Base-by-base conservation (phyloP, 352 stramenopile genomes). In the Phytophthora colocasiae region DNA sequence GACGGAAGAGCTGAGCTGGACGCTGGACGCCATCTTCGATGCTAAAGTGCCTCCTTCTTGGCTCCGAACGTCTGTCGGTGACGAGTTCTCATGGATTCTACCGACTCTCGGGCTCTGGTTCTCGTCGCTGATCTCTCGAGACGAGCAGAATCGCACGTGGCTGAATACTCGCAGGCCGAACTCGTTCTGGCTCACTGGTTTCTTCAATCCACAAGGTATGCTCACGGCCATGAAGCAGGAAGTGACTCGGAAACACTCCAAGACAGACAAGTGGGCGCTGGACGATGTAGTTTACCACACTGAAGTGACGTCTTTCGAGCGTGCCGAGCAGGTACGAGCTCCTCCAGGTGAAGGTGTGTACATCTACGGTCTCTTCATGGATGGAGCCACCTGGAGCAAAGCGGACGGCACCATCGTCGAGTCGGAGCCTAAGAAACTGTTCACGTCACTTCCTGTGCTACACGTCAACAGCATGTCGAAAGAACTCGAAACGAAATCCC, bases 141-240 rank as follows among this genome's bases (percentile, higher is more conserved):
- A 99, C 75, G 92, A 98, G 61, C 97, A 99, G 82, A 97, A 97
- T 44, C 85, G 96, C 32, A 94, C 69, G 41, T 99, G 97, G 97
- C 89, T 99, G 22, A 98, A 98, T 62, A 97, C 81, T 15, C 92
- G 95, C 9, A 81, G 95, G 0, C 97, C 97, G 4, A 97, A 97
- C 63, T 97, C 88, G 53, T 99, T 98, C 73, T 99, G 96, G 97
- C 77, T 99, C 48, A 98, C 97, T 22, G 97, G 97, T 6, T 99
- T 99, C 74, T 99, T 99, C 79, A 99, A 99, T 71, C 97, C 97
- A 19, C 95, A 98, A 67, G 97, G 97, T 14, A 98, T 99, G 83
- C 84, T 99, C 36, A 99, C 97, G 44, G 97, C 97, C 39, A 99
- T 99, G 94, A 99, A 99, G 78, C 97, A 99, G 73, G 97, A 99